Conservation (phyloP, 2,329 filamentous ascomycete species). For the Colletotrichum musicola region DNA sequence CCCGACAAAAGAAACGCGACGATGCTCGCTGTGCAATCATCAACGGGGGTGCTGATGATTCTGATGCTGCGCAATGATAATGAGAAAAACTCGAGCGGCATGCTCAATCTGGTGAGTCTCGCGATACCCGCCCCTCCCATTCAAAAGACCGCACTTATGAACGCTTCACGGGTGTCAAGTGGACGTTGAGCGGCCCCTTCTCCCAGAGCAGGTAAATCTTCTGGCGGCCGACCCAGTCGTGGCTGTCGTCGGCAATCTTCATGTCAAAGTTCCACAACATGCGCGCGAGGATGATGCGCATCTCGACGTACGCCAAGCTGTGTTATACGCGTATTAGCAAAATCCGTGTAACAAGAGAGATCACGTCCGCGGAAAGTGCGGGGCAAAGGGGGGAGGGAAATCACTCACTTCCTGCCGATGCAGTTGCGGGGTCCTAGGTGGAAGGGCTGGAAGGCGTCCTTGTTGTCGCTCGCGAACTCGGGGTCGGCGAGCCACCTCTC, state of each 20-base stretch:
- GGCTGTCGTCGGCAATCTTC: conserved; percentile 49
- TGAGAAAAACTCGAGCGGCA: neutral
- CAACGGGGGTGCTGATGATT: too few relatives aligned
- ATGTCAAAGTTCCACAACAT: conserved; percentile 62
- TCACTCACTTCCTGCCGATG: conserved; percentile 61
- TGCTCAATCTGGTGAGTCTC: neutral
- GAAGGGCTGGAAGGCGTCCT: conserved; percentile 61
- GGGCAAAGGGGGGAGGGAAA: too few relatives aligned
- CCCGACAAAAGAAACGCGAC: too few relatives aligned
- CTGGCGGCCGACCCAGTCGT: conserved; percentile 49
- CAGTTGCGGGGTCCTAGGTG: conserved; percentile 62
- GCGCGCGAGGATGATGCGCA: conserved; percentile 60
- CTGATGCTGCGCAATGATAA: too few relatives aligned
- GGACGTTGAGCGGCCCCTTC: conserved; percentile 29
- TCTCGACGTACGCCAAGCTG: conserved; percentile 60
- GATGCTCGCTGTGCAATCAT: too few relatives aligned
- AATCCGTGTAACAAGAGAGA: neutral
- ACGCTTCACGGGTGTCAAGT: conserved; percentile 30
- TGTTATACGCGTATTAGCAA: neutral
- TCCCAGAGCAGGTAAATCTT: conserved; percentile 37
- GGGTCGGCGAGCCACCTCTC: conserved; percentile 47
- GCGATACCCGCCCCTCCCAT: neutral
- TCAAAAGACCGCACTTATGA: neutral
- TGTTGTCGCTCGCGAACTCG: conserved; percentile 42
- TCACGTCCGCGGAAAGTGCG: neutral